phyloP scores from a whole-genome alignment of 2,329 filamentous ascomycete species.

The Ophiosphaerella korrae region DNA sequence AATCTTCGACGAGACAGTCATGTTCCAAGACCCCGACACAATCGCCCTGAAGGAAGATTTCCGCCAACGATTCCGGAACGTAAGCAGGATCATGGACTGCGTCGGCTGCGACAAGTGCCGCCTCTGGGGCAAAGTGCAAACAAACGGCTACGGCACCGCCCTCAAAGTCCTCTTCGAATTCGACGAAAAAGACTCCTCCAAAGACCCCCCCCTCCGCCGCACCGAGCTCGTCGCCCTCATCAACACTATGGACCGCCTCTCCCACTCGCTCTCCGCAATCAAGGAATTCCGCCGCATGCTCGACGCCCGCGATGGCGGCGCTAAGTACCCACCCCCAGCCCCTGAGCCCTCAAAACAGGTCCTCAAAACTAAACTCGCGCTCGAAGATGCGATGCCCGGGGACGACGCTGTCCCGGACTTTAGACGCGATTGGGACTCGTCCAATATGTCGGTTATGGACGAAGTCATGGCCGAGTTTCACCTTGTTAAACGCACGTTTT shows the following conservation, averaged over 20 bases:
- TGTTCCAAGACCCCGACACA: constrained; percentile 78
- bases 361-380: constrained; percentile 37
- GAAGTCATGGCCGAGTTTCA: constrained; percentile 67
- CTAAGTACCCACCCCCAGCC: constrained; percentile 20
- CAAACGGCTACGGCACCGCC: constrained; percentile 90
- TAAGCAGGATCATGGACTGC: constrained; percentile 96
- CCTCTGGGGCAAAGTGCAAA: constrained; percentile 97
- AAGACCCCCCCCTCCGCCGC: constrained; percentile 75
- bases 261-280: constrained; percentile 77
- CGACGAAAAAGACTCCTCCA: constrained; percentile 67
- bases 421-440: constrained; percentile 46
- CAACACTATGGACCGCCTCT: constrained; percentile 90
- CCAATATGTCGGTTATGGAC: constrained; percentile 58
- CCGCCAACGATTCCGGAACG: constrained; percentile 94
- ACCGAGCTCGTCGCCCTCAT: constrained; percentile 94
- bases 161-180: constrained; percentile 96
- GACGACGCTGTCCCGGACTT: constrained; percentile 52
- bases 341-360: constrained; percentile 34
- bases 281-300: constrained; percentile 69
- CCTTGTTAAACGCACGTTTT: constrained; percentile 65
- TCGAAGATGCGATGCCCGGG: constrained; percentile 22
- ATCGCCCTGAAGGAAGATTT: constrained; percentile 95
- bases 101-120: constrained; percentile 98
- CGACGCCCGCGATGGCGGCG: constrained; percentile 45
- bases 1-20: constrained; percentile 92